Conservation (phyloP, 139 green algal species). For the Spirogloea muscicola region DNA sequence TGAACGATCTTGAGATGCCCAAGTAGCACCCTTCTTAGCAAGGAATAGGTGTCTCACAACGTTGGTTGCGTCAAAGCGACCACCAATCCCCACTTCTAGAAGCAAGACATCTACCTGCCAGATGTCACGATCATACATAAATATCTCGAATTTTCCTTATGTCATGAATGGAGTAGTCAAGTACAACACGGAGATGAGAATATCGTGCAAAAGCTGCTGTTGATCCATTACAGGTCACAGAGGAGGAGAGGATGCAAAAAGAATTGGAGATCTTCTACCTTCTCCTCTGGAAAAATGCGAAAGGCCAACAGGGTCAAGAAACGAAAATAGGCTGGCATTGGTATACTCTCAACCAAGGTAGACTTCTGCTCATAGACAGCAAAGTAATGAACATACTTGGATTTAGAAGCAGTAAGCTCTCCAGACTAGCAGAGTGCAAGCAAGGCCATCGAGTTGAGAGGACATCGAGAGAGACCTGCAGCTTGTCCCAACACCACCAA, state of each 20-base stretch:
- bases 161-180: too few species aligned
- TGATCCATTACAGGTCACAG: too few species aligned
- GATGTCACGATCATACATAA: too few species aligned
- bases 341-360: conserved; percentile 27
- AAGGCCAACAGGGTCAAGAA: conserved; percentile 91
- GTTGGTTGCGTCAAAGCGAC: conserved; percentile 94
- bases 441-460: neutral
- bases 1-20: too few species aligned
- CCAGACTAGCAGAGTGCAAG: neutral
- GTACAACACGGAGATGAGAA: too few species aligned
- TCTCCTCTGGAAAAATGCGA: conserved; percentile 43
- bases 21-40: too few species aligned
- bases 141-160: too few species aligned
- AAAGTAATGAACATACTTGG: too few species aligned
- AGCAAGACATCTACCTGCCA: conserved; percentile 77
- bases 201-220: too few species aligned
- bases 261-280: too few species aligned
- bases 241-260: too few species aligned
- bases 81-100: conserved; percentile 92
- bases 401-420: neutral
- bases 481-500: conserved; percentile 52
- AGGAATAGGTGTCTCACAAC: conserved; percentile 34
- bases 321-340: conserved; percentile 88
- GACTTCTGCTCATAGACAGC: too few species aligned
- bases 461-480: conserved; percentile 39